A percentile compares a stretch with the other conserved stretches of the same genome.
Conservation (phyloP, 768 basidiomycete species). For the Trametes cinnabarina region DNA sequence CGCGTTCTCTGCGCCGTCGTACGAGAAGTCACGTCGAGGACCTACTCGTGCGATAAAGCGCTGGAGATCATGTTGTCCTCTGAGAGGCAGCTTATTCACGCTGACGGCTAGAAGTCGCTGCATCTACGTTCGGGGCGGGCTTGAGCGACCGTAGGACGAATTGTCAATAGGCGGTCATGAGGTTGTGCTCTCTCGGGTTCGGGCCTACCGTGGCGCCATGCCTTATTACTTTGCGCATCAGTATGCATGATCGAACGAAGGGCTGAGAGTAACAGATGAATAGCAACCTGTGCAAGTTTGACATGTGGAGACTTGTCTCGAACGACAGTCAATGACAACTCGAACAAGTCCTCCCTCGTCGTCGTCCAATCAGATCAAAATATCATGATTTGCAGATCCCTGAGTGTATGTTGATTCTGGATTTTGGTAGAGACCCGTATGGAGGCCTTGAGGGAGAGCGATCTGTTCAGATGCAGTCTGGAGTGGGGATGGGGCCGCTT, state of each 20-base stretch:
- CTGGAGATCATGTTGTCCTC: conserved; percentile 98
- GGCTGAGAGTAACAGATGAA: conserved; percentile 51
- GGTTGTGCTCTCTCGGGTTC: conserved; percentile 98
- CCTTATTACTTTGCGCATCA: not conserved
- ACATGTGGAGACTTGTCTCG: conserved; percentile 78
- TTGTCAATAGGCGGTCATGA: conserved; percentile 76
- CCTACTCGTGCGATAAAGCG: conserved; percentile 92
- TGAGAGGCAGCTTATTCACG: conserved; percentile 77
- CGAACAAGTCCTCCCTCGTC: too few relatives aligned
- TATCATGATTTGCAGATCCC: conserved; percentile 89
- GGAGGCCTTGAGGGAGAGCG: conserved; percentile 91
- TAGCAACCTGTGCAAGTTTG: conserved; percentile 65
- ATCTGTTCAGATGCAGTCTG: too few relatives aligned
- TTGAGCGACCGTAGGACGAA: conserved; percentile 71
- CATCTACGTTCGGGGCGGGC: conserved; percentile 35
- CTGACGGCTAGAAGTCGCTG: conserved; percentile 27
- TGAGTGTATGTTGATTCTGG: conserved; percentile 90
- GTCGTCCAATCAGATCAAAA: conserved; percentile 89
- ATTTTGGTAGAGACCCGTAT: conserved; percentile 94
- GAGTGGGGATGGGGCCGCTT: too few relatives aligned
- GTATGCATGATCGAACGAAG: too few relatives aligned
- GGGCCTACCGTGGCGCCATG: conserved; percentile 84
- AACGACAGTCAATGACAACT: conserved; percentile 86
- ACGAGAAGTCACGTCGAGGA: conserved; percentile 84
- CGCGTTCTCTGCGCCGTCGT: conserved; percentile 85